These are phyloP conservation scores for Pseudocercospora musae DNA, from an alignment of 2,329 filamentous ascomycete species.

Conservation along the genomic window DNA sequence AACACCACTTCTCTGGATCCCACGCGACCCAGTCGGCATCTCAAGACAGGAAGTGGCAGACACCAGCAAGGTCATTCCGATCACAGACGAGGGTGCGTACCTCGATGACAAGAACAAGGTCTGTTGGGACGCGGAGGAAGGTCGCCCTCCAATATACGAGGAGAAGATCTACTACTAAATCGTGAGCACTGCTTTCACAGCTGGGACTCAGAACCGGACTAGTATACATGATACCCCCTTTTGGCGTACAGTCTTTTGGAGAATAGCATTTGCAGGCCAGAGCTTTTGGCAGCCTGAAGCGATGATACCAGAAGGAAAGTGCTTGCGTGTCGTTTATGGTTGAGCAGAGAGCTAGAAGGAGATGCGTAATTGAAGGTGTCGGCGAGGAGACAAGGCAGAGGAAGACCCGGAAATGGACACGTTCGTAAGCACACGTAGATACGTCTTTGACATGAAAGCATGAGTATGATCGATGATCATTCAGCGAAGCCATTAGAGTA, in stretches of 20 bases:
- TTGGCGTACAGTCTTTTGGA: neutral
- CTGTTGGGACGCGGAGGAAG: slow-evolving; percentile 55
- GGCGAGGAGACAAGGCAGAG: neutral
- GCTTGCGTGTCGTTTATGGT: neutral
- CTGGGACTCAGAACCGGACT: slow-evolving; percentile 3
- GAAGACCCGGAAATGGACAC: neutral
- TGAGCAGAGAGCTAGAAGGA: neutral
- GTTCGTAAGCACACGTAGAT: neutral
- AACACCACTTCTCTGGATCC: slow-evolving; percentile 78
- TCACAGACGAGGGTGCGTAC: slow-evolving; percentile 73
- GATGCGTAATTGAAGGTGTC: neutral
- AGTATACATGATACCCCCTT: slow-evolving; percentile 13
- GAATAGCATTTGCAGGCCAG: neutral
- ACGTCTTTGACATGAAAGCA: neutral
- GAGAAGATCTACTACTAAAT: slow-evolving; percentile 54
- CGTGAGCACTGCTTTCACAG: neutral
- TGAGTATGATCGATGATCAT: neutral
- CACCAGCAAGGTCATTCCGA: slow-evolving; percentile 67
- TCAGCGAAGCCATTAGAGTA: neutral
- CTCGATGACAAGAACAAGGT: slow-evolving; percentile 69
- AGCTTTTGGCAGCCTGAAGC: slow-evolving; percentile 7
- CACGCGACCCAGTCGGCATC: slow-evolving; percentile 69
- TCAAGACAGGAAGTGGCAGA: slow-evolving; percentile 74
- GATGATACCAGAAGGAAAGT: slow-evolving; percentile 7
- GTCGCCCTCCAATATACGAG: slow-evolving; percentile 57